Base-by-base conservation (phyloP, 441 rosid genomes). In the Cnidoscolus chayamansa region DNA sequence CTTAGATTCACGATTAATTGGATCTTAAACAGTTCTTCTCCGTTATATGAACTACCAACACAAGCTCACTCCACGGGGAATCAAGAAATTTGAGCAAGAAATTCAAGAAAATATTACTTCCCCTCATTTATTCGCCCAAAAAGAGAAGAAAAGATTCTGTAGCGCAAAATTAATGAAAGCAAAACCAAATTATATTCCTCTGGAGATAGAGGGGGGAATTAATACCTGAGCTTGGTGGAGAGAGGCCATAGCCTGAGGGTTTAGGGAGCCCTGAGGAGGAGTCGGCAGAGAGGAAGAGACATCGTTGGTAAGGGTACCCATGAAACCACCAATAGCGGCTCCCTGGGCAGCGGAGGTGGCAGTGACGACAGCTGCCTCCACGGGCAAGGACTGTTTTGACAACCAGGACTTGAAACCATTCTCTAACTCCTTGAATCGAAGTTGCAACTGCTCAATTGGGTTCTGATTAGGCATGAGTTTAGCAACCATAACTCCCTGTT, bases 201-300 rank as follows among this genome's bases (percentile, higher is more conserved):
- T 4, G 20, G 10, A 45, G 53, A 16, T 64, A 10, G 7, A 58
- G 11, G 17, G 8, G 31, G 16, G 32, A 15, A 35, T 9, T 2
- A 53, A 45, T 31, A 93, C 98, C 93, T 91, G 97, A 58, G 97
- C 93, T 81, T 94, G 98, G 83, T 90, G 76, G 70, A 94, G 73
- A 37, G 98, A 88, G 49, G 95, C 89, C 95, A 90, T 85, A 67
- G 96, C 95, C 72, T 94, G 75, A 32, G 88, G 81, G 76, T 81
- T 80, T 66, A 83, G 70, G 74, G 78, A 45, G 63, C 78, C 81
- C 58, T 61, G 80, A 19, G 97, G 85, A 30, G 90, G 81, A 60
- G 78, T 58, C 12, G 82, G 81, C 9, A 85, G 71, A 60, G 86
- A 47, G 31, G 92, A 68, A 55, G 92, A 81, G 71, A 88, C 75